Base-by-base conservation (phyloP, 78 protist genomes). In the Goniomonas avonlea region DNA sequence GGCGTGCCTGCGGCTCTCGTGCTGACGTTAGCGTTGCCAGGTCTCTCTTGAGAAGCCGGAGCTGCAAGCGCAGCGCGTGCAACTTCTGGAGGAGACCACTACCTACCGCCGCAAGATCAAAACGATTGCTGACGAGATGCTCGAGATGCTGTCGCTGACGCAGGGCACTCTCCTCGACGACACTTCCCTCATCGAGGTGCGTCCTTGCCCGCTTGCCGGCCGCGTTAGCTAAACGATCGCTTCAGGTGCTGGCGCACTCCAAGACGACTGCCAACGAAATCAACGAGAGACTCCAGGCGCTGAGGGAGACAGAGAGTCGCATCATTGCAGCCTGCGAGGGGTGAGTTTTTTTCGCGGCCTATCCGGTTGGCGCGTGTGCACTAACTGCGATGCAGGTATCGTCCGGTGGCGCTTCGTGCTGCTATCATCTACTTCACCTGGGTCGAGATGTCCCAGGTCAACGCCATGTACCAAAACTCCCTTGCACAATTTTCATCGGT, bases 401-500 rank as follows among this genome's bases (percentile, higher is more conserved):
- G 50, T 11, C n/a, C n/a, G 50, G 90, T 90, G 17, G 94, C 94
- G 18, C 38, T 68, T 7, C 91, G 94, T 11, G 92, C 91, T 59
- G 76, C 92, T 7, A 29, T 90, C 15, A 45, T 93, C 27, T 93
- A 88, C 77, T 93, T 93, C 83, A 23, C 85, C 50, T 61, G 90
- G 31, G 89, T 76, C 11, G 93, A 89, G 58, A 87, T 84, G 89
- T 0, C 86, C 59, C 11, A 61, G 29, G 85, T 93, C 65, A 66
- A 60, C 82, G 32, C 2, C 53, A 93, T 93, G 96, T 93, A 93
- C 86, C 89, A 89, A 71, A 84, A 82, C n/a, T 88, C 94, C 5
- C 86, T 93, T 37, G 60, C 39, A 8, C 91, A 86, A 81, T 93
- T 88, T 79, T 68, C 88, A 43, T 31, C 31, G 32, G 79, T 84